These are phyloP conservation scores for Xerocomus alliaceus DNA, from an alignment of 1,284 basidiomycete species.

Conservation along the genomic window DNA sequence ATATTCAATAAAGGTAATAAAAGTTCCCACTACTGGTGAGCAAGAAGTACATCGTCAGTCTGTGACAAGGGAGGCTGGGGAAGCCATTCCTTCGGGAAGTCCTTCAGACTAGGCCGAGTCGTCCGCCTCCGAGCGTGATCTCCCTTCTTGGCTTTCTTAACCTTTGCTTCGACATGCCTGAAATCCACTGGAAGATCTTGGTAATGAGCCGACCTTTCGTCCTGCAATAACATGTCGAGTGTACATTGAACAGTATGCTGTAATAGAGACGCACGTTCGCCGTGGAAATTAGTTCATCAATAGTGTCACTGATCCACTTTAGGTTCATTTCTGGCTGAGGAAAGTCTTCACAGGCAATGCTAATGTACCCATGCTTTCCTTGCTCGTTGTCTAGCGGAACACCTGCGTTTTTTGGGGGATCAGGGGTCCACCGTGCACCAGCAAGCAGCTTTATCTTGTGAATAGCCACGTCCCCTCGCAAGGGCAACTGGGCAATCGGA, in stretches of 20 bases:
- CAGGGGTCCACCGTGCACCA: constrained; percentile 81
- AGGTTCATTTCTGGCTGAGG: constrained; percentile 80
- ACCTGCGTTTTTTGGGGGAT: constrained; percentile 73
- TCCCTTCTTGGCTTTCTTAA: constrained; percentile 72
- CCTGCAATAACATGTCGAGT: constrained; percentile 26
- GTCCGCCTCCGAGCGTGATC: constrained; percentile 66
- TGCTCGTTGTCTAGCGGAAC: constrained; percentile 50
- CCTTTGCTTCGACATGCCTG: constrained; percentile 76
- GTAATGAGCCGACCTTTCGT: constrained; percentile 45
- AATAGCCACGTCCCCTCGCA: constrained; percentile 64
- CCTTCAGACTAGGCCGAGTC: constrained; percentile 68
- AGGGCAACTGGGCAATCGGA: constrained; percentile 73
- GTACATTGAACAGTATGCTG: not conserved
- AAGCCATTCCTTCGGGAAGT: constrained; percentile 86
- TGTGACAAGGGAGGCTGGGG: constrained; percentile 41
- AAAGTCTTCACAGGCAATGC: constrained; percentile 86
- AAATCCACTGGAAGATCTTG: constrained; percentile 76
- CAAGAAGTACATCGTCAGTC: constrained; percentile 7
- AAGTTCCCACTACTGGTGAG: constrained; percentile 9
- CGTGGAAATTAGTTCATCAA: constrained; percentile 73
- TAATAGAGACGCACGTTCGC: constrained; percentile 70
- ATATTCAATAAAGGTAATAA: not conserved
- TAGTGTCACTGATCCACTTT: constrained; percentile 83
- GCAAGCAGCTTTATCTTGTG: constrained; percentile 85
- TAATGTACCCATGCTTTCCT: constrained; percentile 77